Evolutionary conservation across 345 rosid genomes (phyloP).

Genomic region (Populus simonii): DNA sequence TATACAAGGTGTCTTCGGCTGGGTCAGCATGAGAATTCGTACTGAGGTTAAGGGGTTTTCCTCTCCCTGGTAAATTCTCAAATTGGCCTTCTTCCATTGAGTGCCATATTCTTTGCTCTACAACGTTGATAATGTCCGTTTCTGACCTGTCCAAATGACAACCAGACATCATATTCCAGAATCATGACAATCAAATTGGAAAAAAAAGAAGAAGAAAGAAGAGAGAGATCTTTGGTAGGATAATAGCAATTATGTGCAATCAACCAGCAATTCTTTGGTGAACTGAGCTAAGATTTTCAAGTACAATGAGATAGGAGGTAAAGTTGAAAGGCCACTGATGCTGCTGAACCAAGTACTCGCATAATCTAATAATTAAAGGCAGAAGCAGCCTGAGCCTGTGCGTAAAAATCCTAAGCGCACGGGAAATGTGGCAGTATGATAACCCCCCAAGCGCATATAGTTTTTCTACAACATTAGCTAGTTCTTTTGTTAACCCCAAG

Average conservation of each 20-base stretch:
- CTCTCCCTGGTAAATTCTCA: constrained; percentile 89
- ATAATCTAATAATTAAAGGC: too few relatives aligned
- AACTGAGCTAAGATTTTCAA: too few relatives aligned
- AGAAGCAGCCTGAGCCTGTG: too few relatives aligned
- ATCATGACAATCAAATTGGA: not conserved
- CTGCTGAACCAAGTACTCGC: too few relatives aligned
- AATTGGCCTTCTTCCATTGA: constrained; percentile 97
- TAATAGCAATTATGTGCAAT: not conserved
- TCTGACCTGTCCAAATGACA: constrained; percentile 59
- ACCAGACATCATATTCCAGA: not conserved
- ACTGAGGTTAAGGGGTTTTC: constrained; percentile 70
- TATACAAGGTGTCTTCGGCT: constrained; percentile 75
- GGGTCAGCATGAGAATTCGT: constrained; percentile 83
- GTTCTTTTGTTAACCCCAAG: too few relatives aligned
- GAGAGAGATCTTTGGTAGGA: not conserved
- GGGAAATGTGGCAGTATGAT: too few relatives aligned
- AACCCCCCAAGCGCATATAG: too few relatives aligned
- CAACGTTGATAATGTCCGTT: constrained; percentile 74
- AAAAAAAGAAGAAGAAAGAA: not conserved
- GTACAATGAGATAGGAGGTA: too few relatives aligned
- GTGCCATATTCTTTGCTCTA: constrained; percentile 93
- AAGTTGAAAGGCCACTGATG: too few relatives aligned
- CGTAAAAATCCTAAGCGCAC: too few relatives aligned
- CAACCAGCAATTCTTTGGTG: not conserved
- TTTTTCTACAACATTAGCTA: too few relatives aligned